A percentile compares a stretch with the other conserved stretches of the same genome.
phyloP scores from a whole-genome alignment of 2,329 filamentous ascomycete genomes.

The Colletotrichum spinosum region DNA sequence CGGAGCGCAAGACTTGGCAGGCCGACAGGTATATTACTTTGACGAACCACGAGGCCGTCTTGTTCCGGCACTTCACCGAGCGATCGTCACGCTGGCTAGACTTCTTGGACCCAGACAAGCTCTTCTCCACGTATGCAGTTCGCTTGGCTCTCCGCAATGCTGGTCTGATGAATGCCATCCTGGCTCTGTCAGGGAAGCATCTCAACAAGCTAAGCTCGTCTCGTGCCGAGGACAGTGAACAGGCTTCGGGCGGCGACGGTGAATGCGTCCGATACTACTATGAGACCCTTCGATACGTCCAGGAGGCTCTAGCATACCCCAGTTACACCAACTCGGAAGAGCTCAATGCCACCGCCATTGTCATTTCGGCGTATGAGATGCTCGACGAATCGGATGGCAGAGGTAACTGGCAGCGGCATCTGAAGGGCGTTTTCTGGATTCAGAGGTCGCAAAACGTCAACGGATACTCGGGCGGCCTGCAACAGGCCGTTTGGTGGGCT shows the following conservation, averaged over 20 bases:
- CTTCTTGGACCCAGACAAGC: slow-evolving; percentile 47
- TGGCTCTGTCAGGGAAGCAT: slow-evolving; percentile 67
- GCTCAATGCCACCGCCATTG: slow-evolving; percentile 67
- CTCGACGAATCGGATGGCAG: slow-evolving; percentile 67
- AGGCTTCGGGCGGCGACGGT: slow-evolving; percentile 37
- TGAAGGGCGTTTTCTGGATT: slow-evolving; percentile 75
- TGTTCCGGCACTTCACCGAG: slow-evolving; percentile 46
- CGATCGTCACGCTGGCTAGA: slow-evolving; percentile 41
- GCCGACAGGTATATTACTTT: slow-evolving; percentile 41
- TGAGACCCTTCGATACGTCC: slow-evolving; percentile 71
- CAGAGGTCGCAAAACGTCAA: slow-evolving; percentile 71
- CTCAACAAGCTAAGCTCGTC: slow-evolving; percentile 18
- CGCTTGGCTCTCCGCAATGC: slow-evolving; percentile 59
- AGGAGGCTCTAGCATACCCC: slow-evolving; percentile 67
- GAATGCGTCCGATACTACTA: slow-evolving; percentile 67
- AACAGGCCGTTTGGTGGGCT: slow-evolving; percentile 72
- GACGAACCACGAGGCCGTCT: slow-evolving; percentile 41
- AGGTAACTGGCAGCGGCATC: slow-evolving; percentile 68
- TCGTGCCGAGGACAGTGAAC: background rate
- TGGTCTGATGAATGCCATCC: slow-evolving; percentile 67
- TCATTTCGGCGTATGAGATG: slow-evolving; percentile 75
- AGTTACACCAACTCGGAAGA: slow-evolving; percentile 69
- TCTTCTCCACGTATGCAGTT: slow-evolving; percentile 48
- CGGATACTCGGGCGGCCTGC: slow-evolving; percentile 66
- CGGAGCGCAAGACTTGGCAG: slow-evolving; percentile 44